A percentile compares a stretch with the other conserved stretches of the same genome.
Evolutionary conservation across 2,329 filamentous ascomycete species (phyloP).

Genomic region (Ophiostoma sp.): DNA sequence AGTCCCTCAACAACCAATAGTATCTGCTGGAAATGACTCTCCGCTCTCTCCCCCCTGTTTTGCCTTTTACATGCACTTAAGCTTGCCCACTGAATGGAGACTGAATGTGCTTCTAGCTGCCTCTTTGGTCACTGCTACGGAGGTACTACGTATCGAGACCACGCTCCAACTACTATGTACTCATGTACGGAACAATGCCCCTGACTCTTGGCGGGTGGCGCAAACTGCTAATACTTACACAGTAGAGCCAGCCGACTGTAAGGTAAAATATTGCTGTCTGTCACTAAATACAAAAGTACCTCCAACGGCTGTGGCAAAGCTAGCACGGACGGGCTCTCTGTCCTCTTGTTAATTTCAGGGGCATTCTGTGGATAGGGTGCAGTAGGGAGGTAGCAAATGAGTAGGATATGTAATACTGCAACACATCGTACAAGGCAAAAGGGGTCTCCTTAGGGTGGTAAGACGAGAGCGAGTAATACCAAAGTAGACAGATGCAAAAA

Average conservation of each 20-base stretch:
- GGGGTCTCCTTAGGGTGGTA: background rate
- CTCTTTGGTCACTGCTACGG: constrained; percentile 3
- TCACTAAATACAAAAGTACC: background rate
- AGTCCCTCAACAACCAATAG: background rate
- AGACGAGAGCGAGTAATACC: constrained; percentile 3
- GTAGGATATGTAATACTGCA: background rate
- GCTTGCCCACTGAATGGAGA: background rate
- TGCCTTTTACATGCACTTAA: background rate
- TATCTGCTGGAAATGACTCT: constrained; percentile 1
- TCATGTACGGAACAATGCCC: background rate
- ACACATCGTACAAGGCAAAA: background rate
- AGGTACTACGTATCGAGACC: background rate
- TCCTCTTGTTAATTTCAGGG: constrained; percentile 1
- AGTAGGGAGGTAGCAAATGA: background rate
- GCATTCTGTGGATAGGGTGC: background rate
- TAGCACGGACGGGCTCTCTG: background rate
- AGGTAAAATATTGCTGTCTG: background rate
- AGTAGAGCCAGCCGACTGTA: background rate
- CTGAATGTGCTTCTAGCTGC: constrained; percentile 6
- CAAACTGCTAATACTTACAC: background rate
- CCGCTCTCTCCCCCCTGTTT: constrained; percentile 2
- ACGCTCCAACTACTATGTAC: background rate
- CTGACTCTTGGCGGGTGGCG: constrained; percentile 7
- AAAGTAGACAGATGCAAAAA: background rate
- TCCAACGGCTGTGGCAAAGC: constrained; percentile 8